Evolutionary conservation across 164 flowering plant species (phyloP), one percentile per base, ranked within the genome.

Genomic region (Sextonia rubra): DNA sequence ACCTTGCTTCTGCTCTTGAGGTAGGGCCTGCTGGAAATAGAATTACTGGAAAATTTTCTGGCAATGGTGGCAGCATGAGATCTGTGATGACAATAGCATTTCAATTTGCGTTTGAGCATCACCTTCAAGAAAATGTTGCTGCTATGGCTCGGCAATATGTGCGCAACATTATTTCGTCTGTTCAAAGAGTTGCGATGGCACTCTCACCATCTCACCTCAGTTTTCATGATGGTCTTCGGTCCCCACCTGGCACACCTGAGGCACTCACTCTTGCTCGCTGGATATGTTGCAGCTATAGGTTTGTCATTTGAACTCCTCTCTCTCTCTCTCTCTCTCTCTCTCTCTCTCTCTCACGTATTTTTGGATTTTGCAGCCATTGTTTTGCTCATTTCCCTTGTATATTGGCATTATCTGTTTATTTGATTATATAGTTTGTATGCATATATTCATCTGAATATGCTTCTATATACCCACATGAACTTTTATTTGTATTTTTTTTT

Each of bases 81-180:
- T 96, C 97, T 26, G 98, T 96, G 74, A 90, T 96, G 97, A 96
- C 97, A n/a, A 92, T 93, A 47, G 98, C 99, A 23, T 93, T 96
- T 82, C 92, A 96, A 69, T 96, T 96, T 83, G 91, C 96, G 15
- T 91, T 86, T 77, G 98, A 93, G 80, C 88, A 86, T 77, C 98
- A 93, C 75, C 77, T 93, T 80, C 98, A 91, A 80, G 98, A 92
- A 12, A 89, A 81, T 80, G 97, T 93, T 14, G 99, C 99, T 70
- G 74, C 97, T 47, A 91, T 96, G 97, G 99, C 99, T 66, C 83
- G 98, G 22, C 99, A 96, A 61, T 96, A 96, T 82, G 89, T 96
- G 8, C 90, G 98, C 37, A 91, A 91, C 83, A 87, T 96, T 67
- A 89, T 96, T 80, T 88, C 97, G 48, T 92, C 98, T 8, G 97